A percentile compares a stretch with the other conserved stretches of the same genome.
These are phyloP conservation scores for Alternaria conjuncta DNA, from an alignment of 2,329 filamentous ascomycete genomes.

Conservation along the genomic window DNA sequence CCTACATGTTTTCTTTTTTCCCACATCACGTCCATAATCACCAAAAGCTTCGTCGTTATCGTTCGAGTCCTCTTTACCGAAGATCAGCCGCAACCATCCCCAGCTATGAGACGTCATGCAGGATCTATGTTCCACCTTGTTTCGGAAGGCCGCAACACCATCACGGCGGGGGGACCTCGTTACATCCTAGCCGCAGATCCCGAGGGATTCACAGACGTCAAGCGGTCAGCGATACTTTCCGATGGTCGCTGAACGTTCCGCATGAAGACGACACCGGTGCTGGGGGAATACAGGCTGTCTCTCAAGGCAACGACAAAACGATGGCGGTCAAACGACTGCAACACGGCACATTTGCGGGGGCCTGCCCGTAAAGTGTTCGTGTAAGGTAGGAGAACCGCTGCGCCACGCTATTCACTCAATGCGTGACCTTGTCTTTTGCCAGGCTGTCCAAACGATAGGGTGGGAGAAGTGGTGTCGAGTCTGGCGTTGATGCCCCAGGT, in stretches of 20 bases:
- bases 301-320: conserved; percentile 39
- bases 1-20: background rate
- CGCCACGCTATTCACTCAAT: conserved; percentile 28
- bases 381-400: conserved; percentile 20
- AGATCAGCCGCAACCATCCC: background rate
- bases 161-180: conserved; percentile 5
- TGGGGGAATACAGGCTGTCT: conserved; percentile 25
- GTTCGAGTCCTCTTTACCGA: background rate
- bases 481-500: conserved; percentile 15
- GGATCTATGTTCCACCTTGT: conserved; percentile 25
- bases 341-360: conserved; percentile 8
- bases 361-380: conserved; percentile 24
- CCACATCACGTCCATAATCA: background rate
- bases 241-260: conserved; percentile 12
- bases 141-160: conserved; percentile 31
- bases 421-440: conserved; percentile 21
- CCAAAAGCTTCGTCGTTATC: background rate
- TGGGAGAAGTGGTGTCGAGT: conserved; percentile 15
- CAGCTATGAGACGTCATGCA: conserved; percentile 25
- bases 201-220: conserved; percentile 1
- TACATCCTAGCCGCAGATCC: conserved; percentile 18
- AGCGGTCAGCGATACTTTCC: conserved; percentile 3
- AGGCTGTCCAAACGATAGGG: conserved; percentile 26
- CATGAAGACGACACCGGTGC: conserved; percentile 21
- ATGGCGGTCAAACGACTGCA: conserved; percentile 18